Evolutionary conservation across 2,329 filamentous ascomycete species (phyloP), one percentile per base, ranked within the genome.

Genomic region (Herpotrichia juniperi): DNA sequence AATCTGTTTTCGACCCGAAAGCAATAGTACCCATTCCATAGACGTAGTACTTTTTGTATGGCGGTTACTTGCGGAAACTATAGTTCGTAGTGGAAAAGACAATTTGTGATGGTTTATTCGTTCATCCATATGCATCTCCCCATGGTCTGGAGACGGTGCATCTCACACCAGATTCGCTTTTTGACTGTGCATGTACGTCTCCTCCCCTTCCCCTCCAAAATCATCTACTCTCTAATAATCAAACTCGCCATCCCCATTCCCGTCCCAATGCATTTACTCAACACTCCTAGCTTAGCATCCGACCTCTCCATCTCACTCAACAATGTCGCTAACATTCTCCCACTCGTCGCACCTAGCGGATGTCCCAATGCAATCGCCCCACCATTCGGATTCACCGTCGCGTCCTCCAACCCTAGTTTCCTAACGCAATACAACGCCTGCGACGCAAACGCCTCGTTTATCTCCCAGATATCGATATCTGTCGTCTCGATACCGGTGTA

Each of bases 291-390:
- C 73, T 93, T 82, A 52, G 89, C 81, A 1, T 86, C 83, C 48
- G 81, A 82, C 62, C 90, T 75, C 74, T 85, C 77, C 85, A 90
- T 68, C 78, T 88, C 81, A 74, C 83, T 71, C 77, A 96, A 70
- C 79, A 93, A 73, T 45, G 90, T 93, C 42, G 86, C 86, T 63
- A 92, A 76, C 82, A 96, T 88, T 61, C 93, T 81, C 25, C 89
- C 91, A 28, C 91, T 91, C 4, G 93, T 97, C 26, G 92, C 93
- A 42, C 93, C 93, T 1, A 97, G 81, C 5, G 93, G 93, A 73
- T 97, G 93, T 1, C 93, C 93, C 21, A 97, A 77, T n/a, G 93
- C 93, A 73, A 97, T 96, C 2, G 93, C 93, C 26, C 93, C 93
- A 54, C 93, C 93, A 64, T 96, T 92, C 0, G 91, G 91, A 76